A percentile compares a stretch with the other conserved stretches of the same genome.
These are phyloP conservation scores for Hyaloscypha finlandica DNA, from an alignment of 495 filamentous ascomycete genomes.

Conservation along the genomic window DNA sequence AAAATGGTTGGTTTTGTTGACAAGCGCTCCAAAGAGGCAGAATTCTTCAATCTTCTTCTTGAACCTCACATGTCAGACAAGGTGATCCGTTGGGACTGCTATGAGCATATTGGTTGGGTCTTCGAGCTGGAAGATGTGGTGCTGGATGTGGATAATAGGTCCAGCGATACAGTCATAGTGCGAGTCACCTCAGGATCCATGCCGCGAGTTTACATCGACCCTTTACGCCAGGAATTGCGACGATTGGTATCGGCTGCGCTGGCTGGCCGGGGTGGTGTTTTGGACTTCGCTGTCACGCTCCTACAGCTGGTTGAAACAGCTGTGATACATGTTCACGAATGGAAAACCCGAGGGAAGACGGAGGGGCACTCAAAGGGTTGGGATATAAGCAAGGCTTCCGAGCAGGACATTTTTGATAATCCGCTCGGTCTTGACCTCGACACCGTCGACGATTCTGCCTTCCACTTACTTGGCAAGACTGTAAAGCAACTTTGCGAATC, in stretches of 20 bases:
- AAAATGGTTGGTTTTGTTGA: constrained; percentile 1
- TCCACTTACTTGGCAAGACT: constrained; percentile 34
- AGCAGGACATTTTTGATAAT: constrained; percentile 4
- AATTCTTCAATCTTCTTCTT: constrained; percentile 15
- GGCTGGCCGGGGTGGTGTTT: not conserved
- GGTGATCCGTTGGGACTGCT: constrained; percentile 12
- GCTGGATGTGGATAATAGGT: constrained; percentile 5
- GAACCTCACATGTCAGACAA: not conserved
- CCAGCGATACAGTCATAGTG: not conserved
- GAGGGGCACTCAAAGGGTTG: not conserved
- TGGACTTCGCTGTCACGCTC: constrained; percentile 11
- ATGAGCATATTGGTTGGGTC: constrained; percentile 10
- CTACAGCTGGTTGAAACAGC: constrained; percentile 15
- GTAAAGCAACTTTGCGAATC: constrained; percentile 38
- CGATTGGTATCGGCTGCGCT: not conserved
- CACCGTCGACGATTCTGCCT: constrained; percentile 16
- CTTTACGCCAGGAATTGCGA: constrained; percentile 6
- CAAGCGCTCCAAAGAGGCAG: constrained; percentile 11
- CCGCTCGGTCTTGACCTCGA: constrained; percentile 14
- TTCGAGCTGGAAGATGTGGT: constrained; percentile 19
- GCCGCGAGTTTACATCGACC: constrained; percentile 8
- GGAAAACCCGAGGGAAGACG: not conserved
- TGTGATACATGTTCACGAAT: not conserved
- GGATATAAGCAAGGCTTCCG: not conserved
- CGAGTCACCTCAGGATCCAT: not conserved